Percentiles rank a stretch among this genome's conserved stretches.
Evolutionary conservation across 768 basidiomycete species (phyloP).

Genomic region (Austroboletus eburneus): DNA sequence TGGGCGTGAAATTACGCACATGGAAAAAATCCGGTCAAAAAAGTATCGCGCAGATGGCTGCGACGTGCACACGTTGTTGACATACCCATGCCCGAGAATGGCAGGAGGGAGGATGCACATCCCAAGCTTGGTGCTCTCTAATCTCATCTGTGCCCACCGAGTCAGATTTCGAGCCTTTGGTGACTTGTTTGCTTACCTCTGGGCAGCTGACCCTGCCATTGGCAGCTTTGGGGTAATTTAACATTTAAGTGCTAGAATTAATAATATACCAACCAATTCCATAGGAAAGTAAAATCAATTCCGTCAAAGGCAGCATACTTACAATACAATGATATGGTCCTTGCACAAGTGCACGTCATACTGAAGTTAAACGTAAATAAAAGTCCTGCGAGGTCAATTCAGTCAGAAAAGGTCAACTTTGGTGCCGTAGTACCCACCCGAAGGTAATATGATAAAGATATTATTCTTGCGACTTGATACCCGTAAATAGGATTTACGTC

Average conservation of each 20-base stretch:
- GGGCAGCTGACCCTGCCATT: slow-evolving; percentile 53
- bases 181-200: slow-evolving; percentile 35
- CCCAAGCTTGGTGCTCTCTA: slow-evolving; percentile 60
- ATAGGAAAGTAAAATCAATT: slow-evolving; percentile 71
- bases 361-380: slow-evolving; percentile 68
- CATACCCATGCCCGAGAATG: slow-evolving; percentile 75
- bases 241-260: neutral
- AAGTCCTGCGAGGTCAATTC: slow-evolving; percentile 22
- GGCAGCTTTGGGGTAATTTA: slow-evolving; percentile 29
- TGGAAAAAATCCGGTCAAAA: slow-evolving; percentile 70
- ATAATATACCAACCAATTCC: slow-evolving; percentile 50
- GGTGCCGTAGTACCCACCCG: slow-evolving; percentile 23
- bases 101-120: slow-evolving; percentile 52
- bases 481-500: slow-evolving; percentile 66
- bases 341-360: slow-evolving; percentile 69
- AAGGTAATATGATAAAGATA: slow-evolving; percentile 45
- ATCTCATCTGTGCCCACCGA: slow-evolving; percentile 47
- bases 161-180: slow-evolving; percentile 33
- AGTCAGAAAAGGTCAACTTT: neutral
- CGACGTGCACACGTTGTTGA: slow-evolving; percentile 57
- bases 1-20: slow-evolving; percentile 42
- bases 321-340: slow-evolving; percentile 65
- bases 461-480: slow-evolving; percentile 68
- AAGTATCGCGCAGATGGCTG: slow-evolving; percentile 68
- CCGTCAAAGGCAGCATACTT: slow-evolving; percentile 67